Evolutionary conservation across 768 basidiomycete genomes (phyloP).

Genomic region (Amanita exitialis): DNA sequence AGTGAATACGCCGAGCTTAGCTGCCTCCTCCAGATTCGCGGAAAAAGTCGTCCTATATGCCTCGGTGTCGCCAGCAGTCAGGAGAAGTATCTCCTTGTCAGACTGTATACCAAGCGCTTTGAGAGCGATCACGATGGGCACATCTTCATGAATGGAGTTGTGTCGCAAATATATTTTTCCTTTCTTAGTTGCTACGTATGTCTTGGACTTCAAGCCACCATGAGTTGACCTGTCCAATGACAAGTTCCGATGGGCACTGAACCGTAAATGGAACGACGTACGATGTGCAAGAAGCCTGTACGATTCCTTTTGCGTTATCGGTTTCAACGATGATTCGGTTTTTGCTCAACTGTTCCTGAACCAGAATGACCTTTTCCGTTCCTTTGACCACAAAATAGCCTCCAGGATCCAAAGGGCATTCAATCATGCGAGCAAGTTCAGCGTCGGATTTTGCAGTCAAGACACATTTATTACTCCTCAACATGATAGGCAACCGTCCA

Average conservation of each 20-base stretch:
- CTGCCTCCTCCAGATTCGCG: slow-evolving; percentile 88
- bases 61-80: slow-evolving; percentile 89
- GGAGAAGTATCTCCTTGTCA: slow-evolving; percentile 93
- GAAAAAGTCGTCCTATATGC: slow-evolving; percentile 82
- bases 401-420: slow-evolving; percentile 98
- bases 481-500: slow-evolving; percentile 92
- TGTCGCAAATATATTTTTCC: slow-evolving; percentile 93
- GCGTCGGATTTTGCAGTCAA: slow-evolving; percentile 67
- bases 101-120: slow-evolving; percentile 96
- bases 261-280: slow-evolving; percentile 30
- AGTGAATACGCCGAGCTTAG: slow-evolving; percentile 85
- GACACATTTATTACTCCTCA: slow-evolving; percentile 91
- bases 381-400: slow-evolving; percentile 99
- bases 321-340: slow-evolving; percentile 98
- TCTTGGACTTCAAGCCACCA: slow-evolving; percentile 88
- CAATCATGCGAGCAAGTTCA: slow-evolving; percentile 88
- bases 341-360: slow-evolving; percentile 98
- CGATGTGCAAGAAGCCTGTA: slow-evolving; percentile 96
- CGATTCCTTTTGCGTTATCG: slow-evolving; percentile 79
- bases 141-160: slow-evolving; percentile 95
- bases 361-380: slow-evolving; percentile 97
- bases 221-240: slow-evolving; percentile 53
- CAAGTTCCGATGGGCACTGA: neutral
- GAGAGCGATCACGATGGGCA: slow-evolving; percentile 91
- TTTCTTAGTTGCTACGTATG: slow-evolving; percentile 94